These are phyloP conservation scores for Corymbia citriodora DNA, from an alignment of 441 rosid genomes.

Conservation along the genomic window DNA sequence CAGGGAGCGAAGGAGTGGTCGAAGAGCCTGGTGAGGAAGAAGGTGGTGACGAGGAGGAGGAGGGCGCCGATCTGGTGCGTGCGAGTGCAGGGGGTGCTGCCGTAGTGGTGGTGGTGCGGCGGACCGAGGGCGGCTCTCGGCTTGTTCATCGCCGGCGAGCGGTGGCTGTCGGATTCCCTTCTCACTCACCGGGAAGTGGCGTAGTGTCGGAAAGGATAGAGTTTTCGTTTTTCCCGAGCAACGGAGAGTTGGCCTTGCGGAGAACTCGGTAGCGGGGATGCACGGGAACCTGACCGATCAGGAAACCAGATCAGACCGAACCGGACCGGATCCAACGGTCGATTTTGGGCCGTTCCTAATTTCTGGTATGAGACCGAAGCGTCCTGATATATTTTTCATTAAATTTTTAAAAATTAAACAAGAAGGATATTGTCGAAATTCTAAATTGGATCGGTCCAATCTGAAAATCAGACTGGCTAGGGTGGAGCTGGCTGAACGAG, in stretches of 20 bases:
- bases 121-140: constrained; percentile 34
- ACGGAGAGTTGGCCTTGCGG: background rate
- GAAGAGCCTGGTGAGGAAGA: constrained; percentile 74
- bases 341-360: no score
- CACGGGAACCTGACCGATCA: background rate
- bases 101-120: constrained; percentile 19
- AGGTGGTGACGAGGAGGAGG: constrained; percentile 59
- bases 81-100: constrained; percentile 63
- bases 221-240: background rate
- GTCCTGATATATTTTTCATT: no score
- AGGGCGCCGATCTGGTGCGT: constrained; percentile 85
- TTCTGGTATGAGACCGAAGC: no score
- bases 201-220: background rate
- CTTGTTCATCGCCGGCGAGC: constrained; percentile 23
- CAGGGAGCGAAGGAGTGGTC: constrained; percentile 47
- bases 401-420: no score
- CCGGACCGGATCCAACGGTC: no score
- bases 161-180: background rate
- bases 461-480: no score
- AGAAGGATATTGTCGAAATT: no score
- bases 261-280: background rate
- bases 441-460: no score
- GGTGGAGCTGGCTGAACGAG: no score
- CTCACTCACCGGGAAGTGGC: background rate
- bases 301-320: no score